Percentiles rank a stretch among this genome's conserved stretches.
Evolutionary conservation across 768 basidiomycete genomes (phyloP).

Genomic region (Tricholoma bakamatsutake): DNA sequence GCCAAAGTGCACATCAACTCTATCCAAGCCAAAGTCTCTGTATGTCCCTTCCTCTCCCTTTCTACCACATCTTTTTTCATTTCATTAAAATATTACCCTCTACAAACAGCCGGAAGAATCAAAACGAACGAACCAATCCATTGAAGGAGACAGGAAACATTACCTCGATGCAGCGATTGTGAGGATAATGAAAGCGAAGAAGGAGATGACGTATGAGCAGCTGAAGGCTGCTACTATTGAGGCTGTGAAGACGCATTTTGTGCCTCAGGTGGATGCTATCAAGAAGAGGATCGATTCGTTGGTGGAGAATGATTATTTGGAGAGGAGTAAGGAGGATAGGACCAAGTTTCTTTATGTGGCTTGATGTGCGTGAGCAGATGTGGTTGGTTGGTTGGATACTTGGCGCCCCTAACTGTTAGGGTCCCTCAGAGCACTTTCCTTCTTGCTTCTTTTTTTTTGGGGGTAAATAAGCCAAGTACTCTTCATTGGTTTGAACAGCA

Average conservation of each 20-base stretch:
- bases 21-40: conserved; percentile 90
- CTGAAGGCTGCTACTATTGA: conserved; percentile 81
- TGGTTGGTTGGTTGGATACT: too few relatives aligned
- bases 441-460: too few relatives aligned
- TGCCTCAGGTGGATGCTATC: conserved; percentile 77
- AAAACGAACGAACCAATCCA: conserved; percentile 70
- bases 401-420: too few relatives aligned
- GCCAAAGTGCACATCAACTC: conserved; percentile 89
- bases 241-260: conserved; percentile 83
- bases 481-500: too few relatives aligned
- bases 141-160: conserved; percentile 82
- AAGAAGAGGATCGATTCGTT: conserved; percentile 79
- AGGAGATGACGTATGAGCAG: conserved; percentile 74
- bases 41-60: conserved; percentile 29
- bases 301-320: conserved; percentile 84
- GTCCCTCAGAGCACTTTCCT: too few relatives aligned
- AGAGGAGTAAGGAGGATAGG: conserved; percentile 66
- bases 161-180: conserved; percentile 94
- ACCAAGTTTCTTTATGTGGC: conserved; percentile 79
- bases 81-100: neutral
- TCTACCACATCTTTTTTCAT: neutral
- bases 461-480: too few relatives aligned
- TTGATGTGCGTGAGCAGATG: conserved; percentile 21
- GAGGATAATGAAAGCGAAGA: conserved; percentile 91
- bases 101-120: conserved; percentile 78